Percentiles rank a stretch among this genome's conserved stretches.
Conservation (phyloP, 345 rosid species). For the Linum lewisii region DNA sequence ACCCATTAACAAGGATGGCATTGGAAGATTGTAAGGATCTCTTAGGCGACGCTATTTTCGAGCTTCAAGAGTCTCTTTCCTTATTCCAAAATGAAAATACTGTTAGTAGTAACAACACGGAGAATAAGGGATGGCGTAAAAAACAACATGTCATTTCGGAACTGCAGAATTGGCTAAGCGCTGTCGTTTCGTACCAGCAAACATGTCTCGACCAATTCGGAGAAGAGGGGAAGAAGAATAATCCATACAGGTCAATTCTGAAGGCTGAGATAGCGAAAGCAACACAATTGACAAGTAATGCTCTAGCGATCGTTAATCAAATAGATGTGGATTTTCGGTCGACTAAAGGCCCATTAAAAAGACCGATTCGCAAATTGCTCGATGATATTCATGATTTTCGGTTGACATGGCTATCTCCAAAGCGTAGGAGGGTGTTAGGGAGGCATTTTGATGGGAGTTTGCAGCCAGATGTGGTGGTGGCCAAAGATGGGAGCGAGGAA, state of each 20-base stretch:
- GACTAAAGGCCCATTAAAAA: too few species aligned
- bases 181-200: conserved; percentile 45
- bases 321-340: background rate
- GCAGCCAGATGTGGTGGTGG: conserved; percentile 51
- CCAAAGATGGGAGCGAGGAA: conserved; percentile 70
- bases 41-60: conserved; percentile 29
- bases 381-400: conserved; percentile 4
- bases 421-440: conserved; percentile 15
- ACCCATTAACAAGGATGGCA: conserved; percentile 22
- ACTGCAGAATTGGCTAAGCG: conserved; percentile 42
- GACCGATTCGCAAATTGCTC: too few species aligned
- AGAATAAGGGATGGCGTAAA: too few species aligned
- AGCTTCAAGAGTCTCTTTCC: conserved; percentile 33
- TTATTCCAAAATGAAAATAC: conserved; percentile 7
- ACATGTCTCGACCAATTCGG: conserved; percentile 40
- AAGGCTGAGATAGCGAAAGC: conserved; percentile 14
- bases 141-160: conserved; percentile 11
- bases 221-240: background rate
- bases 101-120: too few species aligned
- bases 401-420: conserved; percentile 55
- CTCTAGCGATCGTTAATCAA: conserved; percentile 36
- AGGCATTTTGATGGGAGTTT: background rate
- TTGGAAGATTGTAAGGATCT: conserved; percentile 38
- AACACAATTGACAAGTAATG: conserved; percentile 32
- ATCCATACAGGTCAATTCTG: background rate